Evolutionary conservation across 1,284 basidiomycete species (phyloP), one percentile per base, ranked within the genome.

Genomic region (Papiliotrema terrestris): DNA sequence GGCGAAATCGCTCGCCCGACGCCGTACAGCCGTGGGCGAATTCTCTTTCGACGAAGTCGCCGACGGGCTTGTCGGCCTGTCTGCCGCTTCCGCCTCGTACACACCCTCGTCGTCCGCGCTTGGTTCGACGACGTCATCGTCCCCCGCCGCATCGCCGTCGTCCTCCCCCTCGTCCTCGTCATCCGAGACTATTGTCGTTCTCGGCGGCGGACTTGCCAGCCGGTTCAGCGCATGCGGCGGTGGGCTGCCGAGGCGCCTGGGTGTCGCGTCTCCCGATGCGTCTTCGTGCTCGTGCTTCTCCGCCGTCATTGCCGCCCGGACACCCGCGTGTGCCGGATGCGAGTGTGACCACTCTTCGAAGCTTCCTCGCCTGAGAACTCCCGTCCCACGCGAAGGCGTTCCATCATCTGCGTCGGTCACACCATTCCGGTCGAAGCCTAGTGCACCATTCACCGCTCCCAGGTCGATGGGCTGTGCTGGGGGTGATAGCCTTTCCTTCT

Each of bases 181-280:
- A 22, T 19, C 17, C 43, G 23, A 17, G 3, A 17, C 19, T 8
- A 17, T 17, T 22, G 14, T 25, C 5, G 19, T 17, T 19, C 19
- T 20, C n/a, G 59, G 59, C 23, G 59, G 62, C 13, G 62, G 62
- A 22, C 55, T 55, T 5, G 29, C 29, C 29, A 32, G 29, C 29
- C 29, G 29, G 11, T 32, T 5, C 29, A 32, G 29, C 29, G 39
- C 39, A 41, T 17, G 39, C 39, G 39, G 39, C 39, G 29, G 29
- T 32, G 8, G 59, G 17, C 39, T 41, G 17, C 39, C 49, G 44
- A 37, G 49, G 45, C 64, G 44, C 26, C 60, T 36, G 20, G 63
- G 60, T 29, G 60, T 60, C 15, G 26, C 49, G 6, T 62, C 58
- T 32, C 62, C 58, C 32, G 29, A 32, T 32, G 6, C 29, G 11